These are phyloP conservation scores for Mycena crocata DNA, from an alignment of 768 basidiomycete genomes.

Conservation along the genomic window DNA sequence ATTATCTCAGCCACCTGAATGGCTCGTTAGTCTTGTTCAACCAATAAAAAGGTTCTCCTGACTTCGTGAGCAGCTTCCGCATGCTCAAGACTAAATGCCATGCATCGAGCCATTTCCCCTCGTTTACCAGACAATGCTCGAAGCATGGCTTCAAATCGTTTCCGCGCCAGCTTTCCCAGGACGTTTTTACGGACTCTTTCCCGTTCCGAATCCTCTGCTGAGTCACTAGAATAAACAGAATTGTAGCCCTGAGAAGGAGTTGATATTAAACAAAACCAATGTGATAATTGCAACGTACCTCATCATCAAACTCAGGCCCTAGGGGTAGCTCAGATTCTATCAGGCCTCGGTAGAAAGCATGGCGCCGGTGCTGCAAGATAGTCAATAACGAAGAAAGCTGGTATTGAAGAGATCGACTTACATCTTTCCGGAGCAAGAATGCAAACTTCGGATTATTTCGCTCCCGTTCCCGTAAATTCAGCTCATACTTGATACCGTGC, in stretches of 20 bases:
- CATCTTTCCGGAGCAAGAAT: slow-evolving; percentile 74
- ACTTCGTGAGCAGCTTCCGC: slow-evolving; percentile 97
- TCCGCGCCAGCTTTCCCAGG: slow-evolving; percentile 83
- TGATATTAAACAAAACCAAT: slow-evolving; percentile 8
- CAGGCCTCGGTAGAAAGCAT: slow-evolving; percentile 78
- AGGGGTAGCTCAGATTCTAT: slow-evolving; percentile 65
- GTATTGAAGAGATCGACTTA: slow-evolving; percentile 47
- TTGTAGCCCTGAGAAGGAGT: slow-evolving; percentile 74
- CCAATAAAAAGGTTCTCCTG: slow-evolving; percentile 22
- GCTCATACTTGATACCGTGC: slow-evolving; percentile 83
- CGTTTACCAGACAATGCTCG: slow-evolving; percentile 86
- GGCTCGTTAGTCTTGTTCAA: neutral
- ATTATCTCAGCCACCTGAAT: slow-evolving; percentile 90
- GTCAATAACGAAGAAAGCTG: slow-evolving; percentile 13
- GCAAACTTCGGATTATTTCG: slow-evolving; percentile 83
- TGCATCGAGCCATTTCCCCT: slow-evolving; percentile 92
- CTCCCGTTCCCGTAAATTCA: slow-evolving; percentile 79
- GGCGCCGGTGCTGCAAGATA: slow-evolving; percentile 68
- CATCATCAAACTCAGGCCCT: slow-evolving; percentile 85
- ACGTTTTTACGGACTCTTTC: slow-evolving; percentile 82
- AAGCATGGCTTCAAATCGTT: slow-evolving; percentile 91
- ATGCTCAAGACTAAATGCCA: slow-evolving; percentile 97
- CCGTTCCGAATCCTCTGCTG: slow-evolving; percentile 92
- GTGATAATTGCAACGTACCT: slow-evolving; percentile 54
- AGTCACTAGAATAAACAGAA: slow-evolving; percentile 91